Conservation (phyloP, 345 rosid species). For the Aquilaria yunnanensis region DNA sequence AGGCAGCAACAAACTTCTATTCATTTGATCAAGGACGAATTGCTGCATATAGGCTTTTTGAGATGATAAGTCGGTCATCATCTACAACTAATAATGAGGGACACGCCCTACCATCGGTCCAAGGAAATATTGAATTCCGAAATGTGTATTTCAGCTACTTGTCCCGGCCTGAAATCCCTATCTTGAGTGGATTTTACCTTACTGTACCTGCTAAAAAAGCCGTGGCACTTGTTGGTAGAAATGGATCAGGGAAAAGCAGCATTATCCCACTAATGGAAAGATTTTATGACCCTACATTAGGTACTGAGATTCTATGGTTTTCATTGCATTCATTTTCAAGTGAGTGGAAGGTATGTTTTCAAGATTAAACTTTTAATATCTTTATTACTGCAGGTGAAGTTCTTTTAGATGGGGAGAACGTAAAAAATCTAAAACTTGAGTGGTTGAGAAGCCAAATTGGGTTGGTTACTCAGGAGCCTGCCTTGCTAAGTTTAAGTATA, state of each 20-base stretch:
- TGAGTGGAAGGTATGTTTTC: not conserved
- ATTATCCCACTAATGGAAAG: slow-evolving; percentile 99
- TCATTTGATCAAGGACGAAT: slow-evolving; percentile 99
- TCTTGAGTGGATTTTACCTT: slow-evolving; percentile 96
- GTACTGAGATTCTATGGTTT: slow-evolving; percentile 33
- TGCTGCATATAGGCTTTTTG: slow-evolving; percentile 97
- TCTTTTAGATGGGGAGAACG: slow-evolving; percentile 94
- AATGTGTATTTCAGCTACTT: slow-evolving; percentile 98
- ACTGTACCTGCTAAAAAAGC: slow-evolving; percentile 96
- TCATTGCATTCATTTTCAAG: slow-evolving; percentile 14
- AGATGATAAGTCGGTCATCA: slow-evolving; percentile 96
- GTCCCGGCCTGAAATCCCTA: slow-evolving; percentile 98
- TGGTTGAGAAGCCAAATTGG: slow-evolving; percentile 98
- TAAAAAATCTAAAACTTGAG: slow-evolving; percentile 79
- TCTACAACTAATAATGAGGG: slow-evolving; percentile 79
- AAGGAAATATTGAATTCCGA: slow-evolving; percentile 96
- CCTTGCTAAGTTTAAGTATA: slow-evolving; percentile 81
- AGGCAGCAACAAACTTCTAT: slow-evolving; percentile 98
- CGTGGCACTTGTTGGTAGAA: slow-evolving; percentile 99
- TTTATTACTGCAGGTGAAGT: slow-evolving; percentile 83
- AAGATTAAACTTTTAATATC: slow-evolving; percentile 8
- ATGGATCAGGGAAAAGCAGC: slow-evolving; percentile 99
- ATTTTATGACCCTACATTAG: slow-evolving; percentile 98
- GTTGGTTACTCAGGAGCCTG: slow-evolving; percentile 98
- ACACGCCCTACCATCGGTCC: slow-evolving; percentile 40